Conservation (phyloP, 2,329 filamentous ascomycete genomes). For the Fusarium sp. region DNA sequence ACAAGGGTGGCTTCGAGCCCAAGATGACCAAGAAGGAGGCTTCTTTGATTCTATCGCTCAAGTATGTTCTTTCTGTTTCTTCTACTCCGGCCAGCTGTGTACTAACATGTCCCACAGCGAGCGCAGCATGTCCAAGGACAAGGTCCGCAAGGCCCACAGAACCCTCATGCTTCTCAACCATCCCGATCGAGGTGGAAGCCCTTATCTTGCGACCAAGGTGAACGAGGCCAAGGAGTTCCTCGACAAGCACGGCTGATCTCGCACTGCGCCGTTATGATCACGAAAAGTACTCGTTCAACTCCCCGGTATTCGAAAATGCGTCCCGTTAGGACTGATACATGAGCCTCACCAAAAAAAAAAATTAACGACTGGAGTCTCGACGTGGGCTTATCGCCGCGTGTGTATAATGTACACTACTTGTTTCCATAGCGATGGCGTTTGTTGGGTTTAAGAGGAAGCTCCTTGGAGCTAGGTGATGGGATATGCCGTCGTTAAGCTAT, state of each 20-base stretch:
- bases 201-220: constrained; percentile 96
- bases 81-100: no score
- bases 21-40: constrained; percentile 96
- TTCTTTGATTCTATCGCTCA: constrained; percentile 88
- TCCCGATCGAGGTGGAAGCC: constrained; percentile 95
- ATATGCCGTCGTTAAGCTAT: constrained; percentile 41
- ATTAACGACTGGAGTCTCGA: constrained; percentile 30
- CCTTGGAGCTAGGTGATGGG: constrained; percentile 36
- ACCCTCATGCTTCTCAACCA: constrained; percentile 98
- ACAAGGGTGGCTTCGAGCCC: constrained; percentile 98
- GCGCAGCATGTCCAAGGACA: constrained; percentile 88
- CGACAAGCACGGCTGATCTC: constrained; percentile 72
- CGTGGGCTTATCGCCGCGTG: constrained; percentile 32
- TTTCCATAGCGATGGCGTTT: constrained; percentile 64
- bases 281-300: constrained; percentile 20
- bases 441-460: constrained; percentile 49
- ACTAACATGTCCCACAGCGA: constrained; percentile 71
- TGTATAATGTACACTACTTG: constrained; percentile 57
- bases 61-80: constrained; percentile 66
- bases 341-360: constrained; percentile 18
- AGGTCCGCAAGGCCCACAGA: constrained; percentile 94
- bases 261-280: constrained; percentile 1
- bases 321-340: constrained; percentile 5
- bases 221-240: constrained; percentile 98
- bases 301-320: constrained; percentile 11